Evolutionary conservation across 768 basidiomycete genomes (phyloP).

Genomic region (Kwoniella mangroviensis): DNA sequence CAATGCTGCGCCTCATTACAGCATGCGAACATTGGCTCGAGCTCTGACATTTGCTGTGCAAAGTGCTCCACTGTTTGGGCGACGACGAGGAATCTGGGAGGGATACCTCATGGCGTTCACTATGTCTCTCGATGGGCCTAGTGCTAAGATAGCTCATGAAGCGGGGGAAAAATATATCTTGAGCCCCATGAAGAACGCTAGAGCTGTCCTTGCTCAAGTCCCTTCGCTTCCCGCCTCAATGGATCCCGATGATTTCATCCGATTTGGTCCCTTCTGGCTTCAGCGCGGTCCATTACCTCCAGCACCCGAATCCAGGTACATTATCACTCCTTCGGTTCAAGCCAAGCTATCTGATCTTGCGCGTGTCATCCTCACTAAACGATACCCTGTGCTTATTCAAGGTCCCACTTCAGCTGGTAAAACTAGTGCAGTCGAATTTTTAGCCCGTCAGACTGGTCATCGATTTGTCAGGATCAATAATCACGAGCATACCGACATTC

Average conservation of each 20-base stretch:
- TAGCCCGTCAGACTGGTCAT: constrained; percentile 90
- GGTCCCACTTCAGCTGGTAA: constrained; percentile 98
- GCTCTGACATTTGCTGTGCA: constrained; percentile 89
- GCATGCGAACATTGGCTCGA: constrained; percentile 91
- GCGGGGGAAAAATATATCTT: constrained; percentile 80
- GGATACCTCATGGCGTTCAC: constrained; percentile 98
- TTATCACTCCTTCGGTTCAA: constrained; percentile 94
- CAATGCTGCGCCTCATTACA: constrained; percentile 91
- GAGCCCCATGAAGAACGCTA: constrained; percentile 75
- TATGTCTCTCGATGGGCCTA: constrained; percentile 81
- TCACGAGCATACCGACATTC: constrained; percentile 98
- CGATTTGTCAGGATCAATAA: constrained; percentile 98
- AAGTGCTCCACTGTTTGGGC: constrained; percentile 72
- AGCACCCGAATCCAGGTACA: constrained; percentile 72
- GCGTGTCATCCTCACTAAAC: constrained; percentile 81
- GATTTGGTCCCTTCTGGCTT: constrained; percentile 90
- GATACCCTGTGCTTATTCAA: constrained; percentile 94
- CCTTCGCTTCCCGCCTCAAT: constrained; percentile 64
- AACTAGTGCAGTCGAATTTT: constrained; percentile 94
- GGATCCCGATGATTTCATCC: constrained; percentile 68
- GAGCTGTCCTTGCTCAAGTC: constrained; percentile 73
- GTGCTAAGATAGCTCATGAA: constrained; percentile 68
- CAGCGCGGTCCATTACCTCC: constrained; percentile 73
- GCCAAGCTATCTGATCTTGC: constrained; percentile 93
- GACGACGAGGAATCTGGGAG: constrained; percentile 90